A percentile compares a stretch with the other conserved stretches of the same genome.
phyloP scores from a whole-genome alignment of 768 basidiomycete genomes.

The Crassisporium funariophilum region DNA sequence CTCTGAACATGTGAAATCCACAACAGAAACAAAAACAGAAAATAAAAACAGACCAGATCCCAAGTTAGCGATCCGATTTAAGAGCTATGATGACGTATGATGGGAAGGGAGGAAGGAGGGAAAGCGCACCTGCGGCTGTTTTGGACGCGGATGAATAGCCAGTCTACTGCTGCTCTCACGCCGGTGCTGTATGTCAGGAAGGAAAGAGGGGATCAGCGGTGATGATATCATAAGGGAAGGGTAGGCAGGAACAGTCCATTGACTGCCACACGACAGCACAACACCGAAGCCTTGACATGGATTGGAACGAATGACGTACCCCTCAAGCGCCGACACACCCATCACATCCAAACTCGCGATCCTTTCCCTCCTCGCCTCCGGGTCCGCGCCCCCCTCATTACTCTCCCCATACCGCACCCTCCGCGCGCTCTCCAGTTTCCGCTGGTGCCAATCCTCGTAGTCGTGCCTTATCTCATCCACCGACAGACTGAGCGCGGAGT shows the following conservation, averaged over 20 bases:
- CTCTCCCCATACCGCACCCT: conserved; percentile 51
- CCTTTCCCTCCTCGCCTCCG: conserved; percentile 47
- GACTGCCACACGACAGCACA: neutral
- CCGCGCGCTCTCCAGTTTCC: conserved; percentile 69
- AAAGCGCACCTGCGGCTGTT: conserved; percentile 69
- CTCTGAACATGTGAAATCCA: conserved; percentile 4
- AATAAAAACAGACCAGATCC: too few species aligned
- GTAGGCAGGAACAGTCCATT: too few species aligned
- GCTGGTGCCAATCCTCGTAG: conserved; percentile 85
- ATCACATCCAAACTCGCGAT: conserved; percentile 85
- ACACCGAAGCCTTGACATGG: neutral
- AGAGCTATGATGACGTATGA: too few species aligned
- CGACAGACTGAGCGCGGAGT: conserved; percentile 74
- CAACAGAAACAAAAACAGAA: neutral
- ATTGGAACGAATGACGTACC: conserved; percentile 52
- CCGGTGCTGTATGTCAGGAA: conserved; percentile 62
- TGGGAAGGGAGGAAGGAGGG: too few species aligned
- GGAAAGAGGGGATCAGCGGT: neutral
- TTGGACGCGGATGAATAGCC: conserved; percentile 93
- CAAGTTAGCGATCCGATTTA: too few species aligned
- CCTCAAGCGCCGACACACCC: conserved; percentile 89
- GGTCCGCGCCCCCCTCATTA: conserved; percentile 38
- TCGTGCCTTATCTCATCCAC: conserved; percentile 90
- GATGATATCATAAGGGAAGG: too few species aligned
- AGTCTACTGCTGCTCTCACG: conserved; percentile 87